Base-by-base conservation (phyloP, 257 asterid species). In the Solanum sparsipilum region DNA sequence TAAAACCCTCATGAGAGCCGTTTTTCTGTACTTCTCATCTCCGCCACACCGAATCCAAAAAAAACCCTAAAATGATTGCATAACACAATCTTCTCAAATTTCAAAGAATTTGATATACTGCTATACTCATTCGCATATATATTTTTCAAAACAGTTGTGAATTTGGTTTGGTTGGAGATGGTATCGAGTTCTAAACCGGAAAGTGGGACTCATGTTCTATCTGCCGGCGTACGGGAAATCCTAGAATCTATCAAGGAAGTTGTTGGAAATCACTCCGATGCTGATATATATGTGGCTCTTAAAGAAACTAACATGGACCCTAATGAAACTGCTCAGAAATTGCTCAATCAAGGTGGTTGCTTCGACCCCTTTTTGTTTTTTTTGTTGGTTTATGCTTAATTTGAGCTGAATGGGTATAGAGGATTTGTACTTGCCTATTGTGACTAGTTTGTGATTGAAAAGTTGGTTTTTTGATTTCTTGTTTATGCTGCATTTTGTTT, bases 251-350 rank as follows among this genome's bases (percentile, higher is more conserved):
- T 97, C 86, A 97, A 95, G 88, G 99, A 96, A 88, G 94, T 96
- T 46, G 96, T 96, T 71, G 93, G 97, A 38, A 93, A 94, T 89
- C 98, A 97, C 88, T 93, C 98, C 13, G 98, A 96, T 85, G 97
- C 98, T 84, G 99, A 97, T 88, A 96, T 97, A 1, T 96, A 97
- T 79, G 94, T 89, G 41, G 93, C 94, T 87, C 98, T 97, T 60
- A 96, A 93, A 93, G 99, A 97, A 87, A 88, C 95, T 13, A 93
- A 95, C 84, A 95, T 97, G 98, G 99, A 97, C 92, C 99, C 99
- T 88, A 94, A 97, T 89, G 99, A 97, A 88, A 96, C 99, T 58
- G 31, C 95, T 86, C 99, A 97, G 85, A 97, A 94, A 90, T 90
- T 97, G 94, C 96, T 94, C 76, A 90, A 90, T 92, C 99, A 95